A percentile compares a stretch with the other conserved stretches of the same genome.
These are phyloP conservation scores for Aphanoascus verrucosus DNA, from an alignment of 2,329 filamentous ascomycete species.

Conservation along the genomic window DNA sequence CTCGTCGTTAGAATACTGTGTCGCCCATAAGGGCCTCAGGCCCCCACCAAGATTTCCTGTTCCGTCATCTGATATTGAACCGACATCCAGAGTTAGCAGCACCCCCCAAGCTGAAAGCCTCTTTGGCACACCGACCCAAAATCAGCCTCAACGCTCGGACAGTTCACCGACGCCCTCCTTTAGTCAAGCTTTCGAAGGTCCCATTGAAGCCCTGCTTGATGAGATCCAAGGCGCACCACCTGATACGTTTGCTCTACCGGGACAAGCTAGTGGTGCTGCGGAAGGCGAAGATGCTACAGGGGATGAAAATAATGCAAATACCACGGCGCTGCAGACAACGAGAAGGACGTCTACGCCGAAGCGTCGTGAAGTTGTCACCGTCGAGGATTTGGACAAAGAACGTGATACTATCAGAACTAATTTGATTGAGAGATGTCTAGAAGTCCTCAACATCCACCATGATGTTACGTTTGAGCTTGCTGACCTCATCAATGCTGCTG, in stretches of 20 bases:
- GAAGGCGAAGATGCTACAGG: constrained; percentile 23
- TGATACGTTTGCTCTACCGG: not conserved
- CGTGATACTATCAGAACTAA: constrained; percentile 62
- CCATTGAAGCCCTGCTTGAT: constrained; percentile 16
- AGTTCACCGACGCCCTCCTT: constrained; percentile 1
- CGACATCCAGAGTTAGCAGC: constrained; percentile 17
- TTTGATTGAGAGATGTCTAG: constrained; percentile 79
- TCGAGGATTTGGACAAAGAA: constrained; percentile 70
- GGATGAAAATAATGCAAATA: constrained; percentile 17
- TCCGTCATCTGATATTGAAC: constrained; percentile 46
- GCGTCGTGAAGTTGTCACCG: constrained; percentile 39
- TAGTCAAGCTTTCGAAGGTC: constrained; percentile 9
- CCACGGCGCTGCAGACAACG: constrained; percentile 17
- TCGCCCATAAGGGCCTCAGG: constrained; percentile 47
- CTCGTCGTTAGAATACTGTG: constrained; percentile 63
- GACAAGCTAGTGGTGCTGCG: constrained; percentile 10
- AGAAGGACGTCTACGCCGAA: constrained; percentile 17
- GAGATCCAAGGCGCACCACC: constrained; percentile 13
- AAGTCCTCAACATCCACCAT: constrained; percentile 78
- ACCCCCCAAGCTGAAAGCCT: constrained; percentile 11
- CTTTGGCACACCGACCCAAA: constrained; percentile 8
- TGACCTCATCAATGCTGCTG: constrained; percentile 69
- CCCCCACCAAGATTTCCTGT: constrained; percentile 57
- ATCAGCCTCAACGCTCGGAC: not conserved
- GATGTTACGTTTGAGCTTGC: constrained; percentile 83